Conservation (phyloP, 768 basidiomycete species). For the Kwoniella heveanensis region DNA sequence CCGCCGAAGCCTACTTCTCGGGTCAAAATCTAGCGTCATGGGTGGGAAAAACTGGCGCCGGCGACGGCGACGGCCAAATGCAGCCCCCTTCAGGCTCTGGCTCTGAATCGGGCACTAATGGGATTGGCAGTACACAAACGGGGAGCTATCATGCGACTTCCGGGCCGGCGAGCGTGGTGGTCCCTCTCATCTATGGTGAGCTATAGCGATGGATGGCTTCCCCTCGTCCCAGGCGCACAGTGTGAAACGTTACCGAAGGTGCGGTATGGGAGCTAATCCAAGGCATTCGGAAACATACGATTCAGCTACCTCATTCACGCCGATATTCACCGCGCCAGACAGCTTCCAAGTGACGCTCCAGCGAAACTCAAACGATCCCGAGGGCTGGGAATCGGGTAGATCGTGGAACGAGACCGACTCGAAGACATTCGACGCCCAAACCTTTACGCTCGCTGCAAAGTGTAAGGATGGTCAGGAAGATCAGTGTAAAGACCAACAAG, state of each 20-base stretch:
- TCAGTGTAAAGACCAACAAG: constrained; percentile 6
- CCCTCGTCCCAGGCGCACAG: too few relatives aligned
- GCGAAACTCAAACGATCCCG: neutral
- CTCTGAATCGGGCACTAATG: neutral
- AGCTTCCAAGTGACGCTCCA: constrained; percentile 8
- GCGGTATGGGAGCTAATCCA: too few relatives aligned
- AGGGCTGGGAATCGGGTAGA: constrained; percentile 14
- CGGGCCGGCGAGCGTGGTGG: constrained; percentile 9
- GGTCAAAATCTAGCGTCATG: constrained; percentile 13
- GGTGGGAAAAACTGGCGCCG: constrained; percentile 16
- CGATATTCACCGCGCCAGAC: constrained; percentile 4
- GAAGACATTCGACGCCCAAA: constrained; percentile 11
- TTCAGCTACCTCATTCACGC: constrained; percentile 20
- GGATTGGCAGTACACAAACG: neutral
- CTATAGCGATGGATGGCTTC: too few relatives aligned
- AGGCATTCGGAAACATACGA: too few relatives aligned
- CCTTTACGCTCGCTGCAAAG: constrained; percentile 10
- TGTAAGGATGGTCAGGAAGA: constrained; percentile 5
- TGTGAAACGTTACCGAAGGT: too few relatives aligned
- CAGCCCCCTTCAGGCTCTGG: neutral
- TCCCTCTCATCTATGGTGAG: constrained; percentile 22
- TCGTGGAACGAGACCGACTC: neutral
- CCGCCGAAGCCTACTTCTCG: constrained; percentile 22
- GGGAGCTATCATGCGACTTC: constrained; percentile 11
- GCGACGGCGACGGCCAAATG: neutral